Evolutionary conservation across 1,139 yeast genomes (phyloP), one percentile per base, ranked within the genome.

Genomic region (Kazachstania sp.): DNA sequence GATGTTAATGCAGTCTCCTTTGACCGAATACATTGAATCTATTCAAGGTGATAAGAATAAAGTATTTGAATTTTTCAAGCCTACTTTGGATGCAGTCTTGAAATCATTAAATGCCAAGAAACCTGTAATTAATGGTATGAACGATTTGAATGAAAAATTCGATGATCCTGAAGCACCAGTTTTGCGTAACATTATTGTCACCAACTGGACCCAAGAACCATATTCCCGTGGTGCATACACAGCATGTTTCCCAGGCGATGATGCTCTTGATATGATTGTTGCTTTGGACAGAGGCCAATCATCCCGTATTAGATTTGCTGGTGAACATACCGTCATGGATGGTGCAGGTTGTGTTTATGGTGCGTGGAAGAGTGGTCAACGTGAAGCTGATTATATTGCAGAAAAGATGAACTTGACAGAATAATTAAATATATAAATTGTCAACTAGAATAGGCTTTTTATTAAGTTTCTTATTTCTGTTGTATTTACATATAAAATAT

Each of bases 331-430:
- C 1, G 74, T 77, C 23, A 67, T 73, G 56, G 86, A 83, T 50
- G 95, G 95, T 6, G 80, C 83, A 34, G 95, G 95, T 0, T 86
- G 95, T 67, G 88, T 82, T 5, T 92, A 86, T 65, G 86, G 88
- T 37, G 87, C 88, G 12, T 79, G 83, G 77, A 64, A 67, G 54
- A 77, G 86, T 58, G 95, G 95, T 1, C 64, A 63, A 48, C 74
- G 94, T 53, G 95, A 85, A 55, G 94, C 90, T 1, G 58, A 55
- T 2, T 66, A 61, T 45, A 63, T 73, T 8, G 43, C 45, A 11
- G 45, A 46, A 4, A 41, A 29, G 18, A 13, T 45, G 37, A 36
- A 36, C 13, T 18, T 31, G 23, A 28, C 36, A 18, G 8, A 37
- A 23, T 9, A 23, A 39, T 16, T 8, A 30, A 12, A n/a, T 12